Conservation (phyloP, 768 basidiomycete species). For the Suillus cothurnatus region DNA sequence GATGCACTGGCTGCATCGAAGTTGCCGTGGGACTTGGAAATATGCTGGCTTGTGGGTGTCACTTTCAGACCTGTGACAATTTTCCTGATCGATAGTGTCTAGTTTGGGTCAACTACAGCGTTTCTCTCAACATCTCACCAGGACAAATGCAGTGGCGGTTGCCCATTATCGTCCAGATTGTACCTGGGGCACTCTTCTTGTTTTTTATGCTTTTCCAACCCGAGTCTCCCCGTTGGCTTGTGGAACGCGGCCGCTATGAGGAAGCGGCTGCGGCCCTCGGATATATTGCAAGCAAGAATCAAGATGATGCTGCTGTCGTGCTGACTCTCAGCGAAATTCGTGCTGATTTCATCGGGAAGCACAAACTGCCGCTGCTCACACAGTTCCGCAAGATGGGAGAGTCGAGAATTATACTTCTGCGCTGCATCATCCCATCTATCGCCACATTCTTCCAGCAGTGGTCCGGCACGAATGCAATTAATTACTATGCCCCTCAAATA, state of each 20-base stretch:
- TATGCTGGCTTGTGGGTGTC: constrained; percentile 37
- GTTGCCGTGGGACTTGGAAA: constrained; percentile 36
- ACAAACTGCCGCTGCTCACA: not conserved
- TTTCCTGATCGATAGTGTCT: not conserved
- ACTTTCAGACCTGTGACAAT: not conserved
- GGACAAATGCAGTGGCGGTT: constrained; percentile 39
- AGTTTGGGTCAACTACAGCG: constrained; percentile 42
- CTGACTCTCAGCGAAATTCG: constrained; percentile 27
- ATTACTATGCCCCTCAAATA: constrained; percentile 42
- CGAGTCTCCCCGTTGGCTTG: constrained; percentile 46
- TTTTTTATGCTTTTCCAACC: constrained; percentile 40
- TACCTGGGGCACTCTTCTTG: constrained; percentile 41
- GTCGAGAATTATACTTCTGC: constrained; percentile 25
- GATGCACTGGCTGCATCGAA: constrained; percentile 37
- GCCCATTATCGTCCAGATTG: constrained; percentile 39
- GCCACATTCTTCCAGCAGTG: constrained; percentile 42
- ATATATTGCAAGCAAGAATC: constrained; percentile 27
- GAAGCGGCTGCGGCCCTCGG: constrained; percentile 36
- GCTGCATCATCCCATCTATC: constrained; percentile 35
- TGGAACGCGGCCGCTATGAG: constrained; percentile 36
- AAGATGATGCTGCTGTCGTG: constrained; percentile 30
- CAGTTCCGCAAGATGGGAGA: not conserved
- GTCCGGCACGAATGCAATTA: constrained; percentile 45
- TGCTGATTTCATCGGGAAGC: not conserved
- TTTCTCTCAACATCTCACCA: constrained; percentile 24